A percentile compares a stretch with the other conserved stretches of the same genome.
These are phyloP conservation scores for Ceriops tagal DNA, from an alignment of 345 rosid genomes.

Conservation along the genomic window DNA sequence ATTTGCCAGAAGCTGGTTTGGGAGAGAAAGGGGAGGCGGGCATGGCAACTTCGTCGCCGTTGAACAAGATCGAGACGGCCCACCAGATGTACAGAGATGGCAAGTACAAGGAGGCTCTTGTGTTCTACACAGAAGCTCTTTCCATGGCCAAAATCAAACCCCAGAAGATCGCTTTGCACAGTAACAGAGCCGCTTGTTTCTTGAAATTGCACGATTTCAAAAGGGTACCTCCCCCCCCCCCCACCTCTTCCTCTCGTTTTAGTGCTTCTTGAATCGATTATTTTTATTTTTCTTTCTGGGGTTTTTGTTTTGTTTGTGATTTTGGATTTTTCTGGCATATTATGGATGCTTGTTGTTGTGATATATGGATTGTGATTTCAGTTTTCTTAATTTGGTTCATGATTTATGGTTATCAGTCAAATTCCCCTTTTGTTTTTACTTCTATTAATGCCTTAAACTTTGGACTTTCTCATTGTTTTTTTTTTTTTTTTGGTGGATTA, in stretches of 20 bases:
- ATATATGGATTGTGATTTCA: too few species aligned
- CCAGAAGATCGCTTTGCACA: slow-evolving; percentile 86
- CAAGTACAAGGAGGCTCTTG: slow-evolving; percentile 58
- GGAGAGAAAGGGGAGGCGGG: neutral
- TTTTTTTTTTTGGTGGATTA: too few species aligned
- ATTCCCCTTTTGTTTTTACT: too few species aligned
- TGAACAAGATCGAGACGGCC: slow-evolving; percentile 73
- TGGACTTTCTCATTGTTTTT: too few species aligned
- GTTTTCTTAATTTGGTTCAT: too few species aligned
- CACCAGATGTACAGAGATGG: slow-evolving; percentile 87
- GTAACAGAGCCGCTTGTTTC: slow-evolving; percentile 93
- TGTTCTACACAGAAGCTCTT: slow-evolving; percentile 73
- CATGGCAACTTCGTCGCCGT: slow-evolving; percentile 50
- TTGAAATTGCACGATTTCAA: slow-evolving; percentile 76
- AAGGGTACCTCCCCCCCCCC: slow-evolving; percentile 33
- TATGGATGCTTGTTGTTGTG: too few species aligned
- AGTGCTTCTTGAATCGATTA: neutral
- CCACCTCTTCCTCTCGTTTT: neutral
- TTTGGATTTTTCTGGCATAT: neutral
- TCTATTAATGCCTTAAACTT: too few species aligned
- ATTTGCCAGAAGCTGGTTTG: too few species aligned
- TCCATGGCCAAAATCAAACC: slow-evolving; percentile 59
- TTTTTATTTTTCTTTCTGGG: neutral
- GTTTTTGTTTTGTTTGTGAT: neutral
- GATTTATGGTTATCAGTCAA: too few species aligned